These are phyloP conservation scores for Davidsoniella virescens DNA, from an alignment of 2,329 filamentous ascomycete genomes.

Conservation along the genomic window DNA sequence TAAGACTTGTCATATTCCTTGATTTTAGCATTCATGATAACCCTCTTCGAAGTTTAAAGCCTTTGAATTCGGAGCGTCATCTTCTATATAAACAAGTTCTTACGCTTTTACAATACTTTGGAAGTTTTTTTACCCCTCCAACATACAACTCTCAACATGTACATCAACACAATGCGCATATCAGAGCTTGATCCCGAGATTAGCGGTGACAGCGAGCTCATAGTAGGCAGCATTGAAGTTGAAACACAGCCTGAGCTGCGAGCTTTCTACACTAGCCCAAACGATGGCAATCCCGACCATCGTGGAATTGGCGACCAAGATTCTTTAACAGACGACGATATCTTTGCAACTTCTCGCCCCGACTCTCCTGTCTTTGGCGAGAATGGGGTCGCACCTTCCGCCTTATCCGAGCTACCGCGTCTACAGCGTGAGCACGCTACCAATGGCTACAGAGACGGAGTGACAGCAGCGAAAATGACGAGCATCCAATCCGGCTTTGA, in stretches of 20 bases:
- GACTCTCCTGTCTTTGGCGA: background rate
- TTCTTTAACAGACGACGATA: slow-evolving; percentile 2
- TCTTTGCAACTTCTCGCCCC: slow-evolving; percentile 11
- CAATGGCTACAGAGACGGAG: slow-evolving; percentile 79
- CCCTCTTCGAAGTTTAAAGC: no score
- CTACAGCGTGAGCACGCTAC: slow-evolving; percentile 64
- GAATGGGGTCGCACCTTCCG: slow-evolving; percentile 13
- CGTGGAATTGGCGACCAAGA: background rate
- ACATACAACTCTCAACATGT: background rate
- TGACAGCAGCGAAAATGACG: slow-evolving; percentile 56
- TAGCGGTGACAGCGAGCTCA: background rate
- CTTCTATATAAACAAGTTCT: no score
- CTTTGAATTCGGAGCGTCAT: no score
- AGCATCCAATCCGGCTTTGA: slow-evolving; percentile 83
- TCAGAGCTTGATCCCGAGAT: slow-evolving; percentile 4
- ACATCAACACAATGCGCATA: slow-evolving; percentile 8
- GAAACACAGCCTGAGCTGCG: no score
- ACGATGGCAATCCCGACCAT: background rate
- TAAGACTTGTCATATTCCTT: no score
- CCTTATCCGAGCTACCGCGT: slow-evolving; percentile 51
- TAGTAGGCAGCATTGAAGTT: background rate
- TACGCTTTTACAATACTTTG: no score
- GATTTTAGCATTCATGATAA: no score
- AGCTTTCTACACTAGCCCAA: background rate
- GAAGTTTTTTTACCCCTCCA: no score